A percentile compares a stretch with the other conserved stretches of the same genome.
Conservation (phyloP, 129 eudicot species). For the Calendula officinalis region DNA sequence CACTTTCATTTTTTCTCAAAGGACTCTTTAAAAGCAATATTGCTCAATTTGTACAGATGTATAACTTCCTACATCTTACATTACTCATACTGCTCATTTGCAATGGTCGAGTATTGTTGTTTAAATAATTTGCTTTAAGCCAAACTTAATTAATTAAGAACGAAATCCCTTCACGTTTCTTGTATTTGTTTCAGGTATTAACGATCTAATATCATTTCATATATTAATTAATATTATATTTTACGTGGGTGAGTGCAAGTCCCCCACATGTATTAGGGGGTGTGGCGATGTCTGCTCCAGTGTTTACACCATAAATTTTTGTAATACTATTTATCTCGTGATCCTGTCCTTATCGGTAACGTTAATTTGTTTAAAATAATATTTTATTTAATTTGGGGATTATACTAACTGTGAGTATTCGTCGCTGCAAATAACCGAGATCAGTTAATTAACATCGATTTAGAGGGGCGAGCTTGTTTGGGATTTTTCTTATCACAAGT, state of each 20-base stretch:
- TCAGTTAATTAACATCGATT: not conserved
- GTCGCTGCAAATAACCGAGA: conserved; percentile 7
- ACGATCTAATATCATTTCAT: conserved; percentile 1
- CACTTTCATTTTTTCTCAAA: too few relatives aligned
- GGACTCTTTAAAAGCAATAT: too few relatives aligned
- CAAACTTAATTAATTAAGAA: not conserved
- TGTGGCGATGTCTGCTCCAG: conserved; percentile 36
- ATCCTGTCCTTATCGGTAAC: conserved; percentile 21
- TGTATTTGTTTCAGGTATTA: conserved; percentile 11
- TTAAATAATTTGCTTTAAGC: too few relatives aligned
- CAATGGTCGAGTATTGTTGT: too few relatives aligned
- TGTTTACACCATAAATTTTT: conserved; percentile 17
- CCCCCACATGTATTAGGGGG: conserved; percentile 29
- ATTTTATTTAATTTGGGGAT: not conserved
- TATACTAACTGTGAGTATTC: not conserved
- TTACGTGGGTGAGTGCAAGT: conserved; percentile 10
- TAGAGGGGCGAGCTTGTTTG: too few relatives aligned
- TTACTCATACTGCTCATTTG: too few relatives aligned
- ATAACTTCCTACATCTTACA: too few relatives aligned
- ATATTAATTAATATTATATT: not conserved
- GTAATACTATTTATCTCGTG: conserved; percentile 8
- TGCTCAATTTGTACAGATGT: too few relatives aligned
- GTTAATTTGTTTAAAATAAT: conserved; percentile 4
- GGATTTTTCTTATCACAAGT: too few relatives aligned
- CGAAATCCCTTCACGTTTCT: conserved; percentile 18